Conservation (phyloP, 2,329 filamentous ascomycete genomes). For the Pseudocercospora cruenta region DNA sequence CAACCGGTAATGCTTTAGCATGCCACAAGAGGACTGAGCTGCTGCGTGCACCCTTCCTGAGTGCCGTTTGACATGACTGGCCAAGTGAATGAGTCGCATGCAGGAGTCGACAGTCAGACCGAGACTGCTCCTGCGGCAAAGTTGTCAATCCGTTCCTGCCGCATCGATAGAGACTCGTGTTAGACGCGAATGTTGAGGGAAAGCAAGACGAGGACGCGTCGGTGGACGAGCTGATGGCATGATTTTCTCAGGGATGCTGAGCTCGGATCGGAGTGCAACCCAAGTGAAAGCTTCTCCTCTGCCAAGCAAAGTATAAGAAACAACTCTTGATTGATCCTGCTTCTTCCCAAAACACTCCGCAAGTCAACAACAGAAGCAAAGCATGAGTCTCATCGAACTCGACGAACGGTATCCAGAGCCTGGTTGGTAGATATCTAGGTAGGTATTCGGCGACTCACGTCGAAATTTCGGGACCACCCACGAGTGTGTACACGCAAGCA, state of each 20-base stretch:
- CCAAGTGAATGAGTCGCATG: no score
- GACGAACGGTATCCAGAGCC: no score
- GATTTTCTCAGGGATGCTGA: not conserved
- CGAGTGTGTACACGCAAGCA: not conserved
- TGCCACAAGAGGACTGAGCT: no score
- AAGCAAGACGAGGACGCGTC: not conserved
- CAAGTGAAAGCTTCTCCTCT: not conserved
- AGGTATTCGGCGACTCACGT: not conserved
- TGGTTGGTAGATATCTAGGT: not conserved
- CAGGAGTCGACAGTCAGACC: no score
- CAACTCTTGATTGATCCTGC: not conserved
- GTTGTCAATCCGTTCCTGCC: not conserved
- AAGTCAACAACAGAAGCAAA: no score
- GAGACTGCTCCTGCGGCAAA: not conserved
- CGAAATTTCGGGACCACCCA: not conserved
- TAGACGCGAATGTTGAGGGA: not conserved
- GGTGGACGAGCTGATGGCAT: not conserved
- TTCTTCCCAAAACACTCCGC: not conserved
- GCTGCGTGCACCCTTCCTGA: no score
- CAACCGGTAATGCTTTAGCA: no score
- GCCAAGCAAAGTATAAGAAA: not conserved
- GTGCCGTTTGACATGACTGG: no score
- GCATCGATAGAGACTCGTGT: not conserved
- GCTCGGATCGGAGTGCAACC: not conserved
- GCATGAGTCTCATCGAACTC: no score